Conservation (phyloP, 352 stramenopile genomes). For the Globisporangium nagaii region DNA sequence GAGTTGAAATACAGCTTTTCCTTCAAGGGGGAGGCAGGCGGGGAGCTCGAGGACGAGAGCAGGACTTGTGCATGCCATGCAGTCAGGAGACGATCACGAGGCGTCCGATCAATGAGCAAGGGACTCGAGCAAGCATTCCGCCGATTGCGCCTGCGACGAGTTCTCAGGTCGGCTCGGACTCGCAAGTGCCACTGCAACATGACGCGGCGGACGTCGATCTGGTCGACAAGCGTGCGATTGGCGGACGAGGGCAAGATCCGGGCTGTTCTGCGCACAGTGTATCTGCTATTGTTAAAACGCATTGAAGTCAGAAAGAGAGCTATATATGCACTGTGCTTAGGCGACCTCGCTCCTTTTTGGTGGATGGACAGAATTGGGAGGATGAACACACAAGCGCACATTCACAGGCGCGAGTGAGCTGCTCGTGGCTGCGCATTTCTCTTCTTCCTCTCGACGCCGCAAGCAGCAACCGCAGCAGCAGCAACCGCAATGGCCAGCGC, state of each 20-base stretch:
- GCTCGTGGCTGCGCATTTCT: slow-evolving; percentile 4
- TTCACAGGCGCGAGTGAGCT: neutral
- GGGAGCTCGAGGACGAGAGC: too few relatives aligned
- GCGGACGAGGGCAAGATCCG: neutral
- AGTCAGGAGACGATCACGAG: neutral
- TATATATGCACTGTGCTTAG: neutral
- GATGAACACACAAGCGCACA: neutral
- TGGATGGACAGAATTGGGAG: slow-evolving; percentile 1
- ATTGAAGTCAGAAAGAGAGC: too few relatives aligned
- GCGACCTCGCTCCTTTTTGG: neutral
- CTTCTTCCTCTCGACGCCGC: neutral
- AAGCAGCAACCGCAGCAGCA: neutral
- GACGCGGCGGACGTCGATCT: neutral
- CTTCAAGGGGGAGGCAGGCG: too few relatives aligned
- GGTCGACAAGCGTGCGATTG: neutral
- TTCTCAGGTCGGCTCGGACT: too few relatives aligned
- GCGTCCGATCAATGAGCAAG: neutral
- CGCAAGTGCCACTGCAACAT: neutral
- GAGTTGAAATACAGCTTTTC: too few relatives aligned
- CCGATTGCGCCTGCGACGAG: neutral
- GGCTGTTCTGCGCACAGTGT: neutral
- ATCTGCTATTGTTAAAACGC: too few relatives aligned
- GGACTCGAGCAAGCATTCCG: neutral
- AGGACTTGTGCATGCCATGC: too few relatives aligned
- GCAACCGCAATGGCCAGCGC: slow-evolving; percentile 33